Evolutionary conservation across 805 yeast species (phyloP), one percentile per base, ranked within the genome.

Genomic region (Wickerhamiella cacticola): DNA sequence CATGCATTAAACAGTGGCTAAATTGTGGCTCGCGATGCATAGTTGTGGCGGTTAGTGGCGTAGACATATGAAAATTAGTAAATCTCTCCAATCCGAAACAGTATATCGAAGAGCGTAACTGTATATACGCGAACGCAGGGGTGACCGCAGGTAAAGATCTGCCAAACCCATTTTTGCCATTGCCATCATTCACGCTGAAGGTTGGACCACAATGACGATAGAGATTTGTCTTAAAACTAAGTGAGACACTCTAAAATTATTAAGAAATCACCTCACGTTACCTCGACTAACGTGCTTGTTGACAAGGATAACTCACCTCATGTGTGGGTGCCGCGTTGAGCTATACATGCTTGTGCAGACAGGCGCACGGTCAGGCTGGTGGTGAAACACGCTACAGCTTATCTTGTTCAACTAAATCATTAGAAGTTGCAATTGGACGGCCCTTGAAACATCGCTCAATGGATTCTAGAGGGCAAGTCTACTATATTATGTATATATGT

Each of bases 311-410:
- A 5, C 36, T 31, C 19, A 31, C 18, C 19, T 15, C 19, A 31
- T 31, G 36, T 10, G 19, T 4, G 36, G n/a, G 36, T 8, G 36
- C 36, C 36, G 36, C 36, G 36, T 31, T 31, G 36, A 31, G 36
- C 36, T 31, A 31, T 15, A 15, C 19, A 31, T 15, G 19, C 19
- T 31, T n/a, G n/a, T n/a, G n/a, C n/a, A n/a, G n/a, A n/a, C n/a
- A n/a, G n/a, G n/a, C n/a, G n/a, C n/a, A n/a, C n/a, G n/a, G n/a
- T n/a, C n/a, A n/a, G n/a, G n/a, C n/a, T n/a, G n/a, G n/a, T n/a
- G n/a, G n/a, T n/a, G n/a, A n/a, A n/a, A n/a, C n/a, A n/a, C n/a
- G n/a, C n/a, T n/a, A n/a, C n/a, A n/a, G n/a, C n/a, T n/a, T n/a
- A n/a, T n/a, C n/a, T n/a, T n/a, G n/a, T n/a, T n/a, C n/a, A n/a